Evolutionary conservation across 2,329 filamentous ascomycete genomes (phyloP), one percentile per base, ranked within the genome.

Genomic region (Pseudogymnoascus sp.): DNA sequence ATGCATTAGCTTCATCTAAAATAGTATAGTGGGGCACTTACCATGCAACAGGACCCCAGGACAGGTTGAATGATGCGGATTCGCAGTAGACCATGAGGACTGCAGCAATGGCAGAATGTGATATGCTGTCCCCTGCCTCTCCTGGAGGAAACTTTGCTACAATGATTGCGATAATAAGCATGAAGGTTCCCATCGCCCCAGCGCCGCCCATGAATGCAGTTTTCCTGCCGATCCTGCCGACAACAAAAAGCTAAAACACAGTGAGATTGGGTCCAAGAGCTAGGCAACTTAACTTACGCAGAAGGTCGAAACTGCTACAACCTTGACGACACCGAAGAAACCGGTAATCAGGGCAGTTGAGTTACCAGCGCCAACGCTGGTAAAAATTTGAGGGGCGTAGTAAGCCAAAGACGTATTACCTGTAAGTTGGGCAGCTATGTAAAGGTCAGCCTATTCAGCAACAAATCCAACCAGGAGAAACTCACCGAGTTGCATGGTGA

Each of bases 261-360:
- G 62, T 75, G 73, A 9, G 28, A 57, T 25, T 14, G 4, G 14
- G n/a, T 30, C 11, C 18, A 39, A n/a, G n/a, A 25, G 28, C 3
- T 20, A 7, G 33, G 3, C 3, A 14, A 12, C 22, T 11, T 8
- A 33, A 39, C 57, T 39, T 58, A 72, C 62, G 43, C 78, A 78
- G 3, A 54, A 54, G 8, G 25, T 54, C 3, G 43, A 54, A 30
- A 54, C 43, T 33, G 78, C 77, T 0, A 79, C 70, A 22, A 81
- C 77, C 68, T 82, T 82, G 62, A 80, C 76, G 6, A 80, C 70
- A 2, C 79, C 79, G 43, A 82, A 82, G 69, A 81, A 80, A 8
- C 79, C 80, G 1, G 77, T 81, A 59, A 82, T 74, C 6, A 81
- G 71, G 38, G 80, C 76, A 30, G 73, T 70, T n/a, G 76, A 72